phyloP scores from a whole-genome alignment of 139 green algal genomes.

The Haematococcus lacustris region DNA sequence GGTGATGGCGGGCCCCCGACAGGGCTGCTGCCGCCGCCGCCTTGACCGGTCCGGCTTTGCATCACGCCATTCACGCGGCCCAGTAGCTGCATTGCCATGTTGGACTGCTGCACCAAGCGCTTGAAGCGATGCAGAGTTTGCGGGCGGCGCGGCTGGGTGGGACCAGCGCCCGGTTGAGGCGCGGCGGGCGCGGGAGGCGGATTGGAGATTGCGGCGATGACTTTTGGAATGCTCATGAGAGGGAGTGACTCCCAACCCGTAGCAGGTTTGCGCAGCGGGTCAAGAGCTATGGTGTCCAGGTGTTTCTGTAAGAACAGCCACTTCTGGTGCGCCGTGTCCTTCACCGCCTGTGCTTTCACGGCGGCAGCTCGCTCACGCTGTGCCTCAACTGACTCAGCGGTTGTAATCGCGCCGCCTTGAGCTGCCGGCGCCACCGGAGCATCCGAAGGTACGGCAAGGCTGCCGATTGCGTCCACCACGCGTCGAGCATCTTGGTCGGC shows the following conservation, averaged over 20 bases:
- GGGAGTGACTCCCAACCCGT: constrained; percentile 25
- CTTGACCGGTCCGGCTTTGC: background rate
- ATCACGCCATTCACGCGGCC: constrained; percentile 23
- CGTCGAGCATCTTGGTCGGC: too few relatives aligned
- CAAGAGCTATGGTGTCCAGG: constrained; percentile 18
- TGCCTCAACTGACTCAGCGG: too few relatives aligned
- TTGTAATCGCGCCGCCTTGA: too few relatives aligned
- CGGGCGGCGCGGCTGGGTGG: too few relatives aligned
- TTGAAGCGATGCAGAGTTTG: constrained; percentile 36
- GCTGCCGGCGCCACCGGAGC: too few relatives aligned
- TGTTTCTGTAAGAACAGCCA: constrained; percentile 30
- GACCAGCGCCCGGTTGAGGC: too few relatives aligned
- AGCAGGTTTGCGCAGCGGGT: constrained; percentile 24
- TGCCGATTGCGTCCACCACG: too few relatives aligned
- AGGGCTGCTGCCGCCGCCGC: background rate
- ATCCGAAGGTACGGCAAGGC: too few relatives aligned
- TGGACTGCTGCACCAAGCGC: constrained; percentile 31
- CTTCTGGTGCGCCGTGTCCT: background rate
- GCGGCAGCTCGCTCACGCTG: too few relatives aligned
- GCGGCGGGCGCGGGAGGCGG: constrained; percentile 17
- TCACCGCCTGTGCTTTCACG: too few relatives aligned
- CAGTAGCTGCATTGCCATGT: constrained; percentile 37
- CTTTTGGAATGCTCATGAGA: constrained; percentile 34
- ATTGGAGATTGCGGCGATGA: constrained; percentile 35
- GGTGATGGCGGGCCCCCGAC: background rate